Percentiles rank a stretch among this genome's conserved stretches.
These are phyloP conservation scores for Synchytrium microbalum DNA, from an alignment of 371 early-diverging fungal species.

Conservation along the genomic window DNA sequence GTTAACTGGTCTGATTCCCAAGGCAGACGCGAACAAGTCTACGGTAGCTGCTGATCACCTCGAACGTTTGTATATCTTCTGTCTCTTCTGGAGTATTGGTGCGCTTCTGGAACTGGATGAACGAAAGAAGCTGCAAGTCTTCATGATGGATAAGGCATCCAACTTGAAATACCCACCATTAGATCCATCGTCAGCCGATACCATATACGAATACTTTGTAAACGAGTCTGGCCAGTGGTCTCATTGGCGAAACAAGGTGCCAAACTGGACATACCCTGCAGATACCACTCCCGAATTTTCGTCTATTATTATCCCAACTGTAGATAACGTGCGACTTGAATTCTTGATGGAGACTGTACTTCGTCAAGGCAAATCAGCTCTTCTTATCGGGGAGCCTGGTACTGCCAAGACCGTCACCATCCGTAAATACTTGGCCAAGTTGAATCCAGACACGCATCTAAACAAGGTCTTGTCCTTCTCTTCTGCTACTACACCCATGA, in stretches of 20 bases:
- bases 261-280: constrained; percentile 46
- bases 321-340: constrained; percentile 55
- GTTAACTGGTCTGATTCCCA: constrained; percentile 48
- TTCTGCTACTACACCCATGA: constrained; percentile 54
- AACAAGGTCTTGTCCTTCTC: constrained; percentile 49
- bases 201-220: constrained; percentile 52
- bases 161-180: constrained; percentile 45
- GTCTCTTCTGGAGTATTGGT: constrained; percentile 48
- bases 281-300: constrained; percentile 50
- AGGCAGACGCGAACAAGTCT: constrained; percentile 40
- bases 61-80: constrained; percentile 45
- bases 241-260: constrained; percentile 50
- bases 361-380: constrained; percentile 43
- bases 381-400: constrained; percentile 58
- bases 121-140: constrained; percentile 46
- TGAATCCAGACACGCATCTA: constrained; percentile 45
- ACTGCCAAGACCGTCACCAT: constrained; percentile 57
- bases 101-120: constrained; percentile 53
- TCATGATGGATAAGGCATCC: constrained; percentile 40
- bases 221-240: constrained; percentile 48
- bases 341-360: constrained; percentile 47
- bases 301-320: constrained; percentile 53
- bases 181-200: constrained; percentile 41
- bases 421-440: constrained; percentile 43
- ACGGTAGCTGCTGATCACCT: constrained; percentile 38